These are phyloP conservation scores for Ormosia emarginata DNA, from an alignment of 306 rosid species.

Conservation along the genomic window DNA sequence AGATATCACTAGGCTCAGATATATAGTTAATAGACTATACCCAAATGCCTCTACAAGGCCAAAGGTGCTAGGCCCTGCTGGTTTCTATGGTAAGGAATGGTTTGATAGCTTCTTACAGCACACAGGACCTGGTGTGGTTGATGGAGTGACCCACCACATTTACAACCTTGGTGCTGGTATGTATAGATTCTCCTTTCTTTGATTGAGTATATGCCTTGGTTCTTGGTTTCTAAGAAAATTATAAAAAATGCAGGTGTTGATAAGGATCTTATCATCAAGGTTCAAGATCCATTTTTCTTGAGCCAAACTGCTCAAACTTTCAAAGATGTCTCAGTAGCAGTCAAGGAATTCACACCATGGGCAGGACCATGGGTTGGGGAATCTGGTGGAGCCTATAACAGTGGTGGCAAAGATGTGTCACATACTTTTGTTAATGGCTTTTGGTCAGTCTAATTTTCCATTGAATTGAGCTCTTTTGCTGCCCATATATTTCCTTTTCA, in stretches of 20 bases:
- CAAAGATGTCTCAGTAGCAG: constrained; percentile 18
- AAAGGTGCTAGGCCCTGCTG: constrained; percentile 58
- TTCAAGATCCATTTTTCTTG: constrained; percentile 55
- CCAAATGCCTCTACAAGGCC: constrained; percentile 44
- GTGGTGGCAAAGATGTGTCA: constrained; percentile 65
- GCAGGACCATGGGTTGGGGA: constrained; percentile 73
- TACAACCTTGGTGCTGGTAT: constrained; percentile 77
- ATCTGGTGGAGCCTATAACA: constrained; percentile 74
- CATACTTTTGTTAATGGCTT: constrained; percentile 62
- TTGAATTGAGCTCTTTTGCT: background rate
- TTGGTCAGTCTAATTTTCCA: constrained; percentile 34
- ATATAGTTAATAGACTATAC: constrained; percentile 31
- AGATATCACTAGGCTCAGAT: constrained; percentile 42
- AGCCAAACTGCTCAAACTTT: constrained; percentile 43
- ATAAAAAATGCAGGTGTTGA: constrained; percentile 44
- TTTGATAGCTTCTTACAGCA: constrained; percentile 44
- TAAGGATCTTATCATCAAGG: constrained; percentile 34
- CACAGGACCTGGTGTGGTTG: constrained; percentile 43
- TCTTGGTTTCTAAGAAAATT: background rate
- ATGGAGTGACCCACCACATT: constrained; percentile 62
- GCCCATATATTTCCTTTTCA: too few species aligned
- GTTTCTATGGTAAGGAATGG: constrained; percentile 60
- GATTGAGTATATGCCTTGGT: background rate
- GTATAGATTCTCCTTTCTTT: background rate
- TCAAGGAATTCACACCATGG: constrained; percentile 31